phyloP scores from a whole-genome alignment of 352 stramenopile species.

The Phytopythium chamaehyphon region DNA sequence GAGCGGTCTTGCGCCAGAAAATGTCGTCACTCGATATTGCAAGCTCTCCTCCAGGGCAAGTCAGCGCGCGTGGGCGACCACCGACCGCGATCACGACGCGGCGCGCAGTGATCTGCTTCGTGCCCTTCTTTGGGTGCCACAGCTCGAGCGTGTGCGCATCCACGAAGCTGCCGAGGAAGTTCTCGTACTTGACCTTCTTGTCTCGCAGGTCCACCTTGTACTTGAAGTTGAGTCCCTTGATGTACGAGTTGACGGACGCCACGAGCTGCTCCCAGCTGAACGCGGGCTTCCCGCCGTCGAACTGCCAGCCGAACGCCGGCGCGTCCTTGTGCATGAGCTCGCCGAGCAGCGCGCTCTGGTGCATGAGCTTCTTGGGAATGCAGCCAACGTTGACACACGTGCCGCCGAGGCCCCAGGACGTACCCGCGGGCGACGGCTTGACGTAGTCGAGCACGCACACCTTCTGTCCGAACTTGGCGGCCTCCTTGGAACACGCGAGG shows the following conservation, averaged over 20 bases:
- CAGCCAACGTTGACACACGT: constrained; percentile 99
- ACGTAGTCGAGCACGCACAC: constrained; percentile 97
- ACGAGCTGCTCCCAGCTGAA: constrained; percentile 93
- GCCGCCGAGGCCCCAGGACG: constrained; percentile 91
- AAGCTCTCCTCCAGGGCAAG: constrained; percentile 89
- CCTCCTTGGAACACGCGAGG: constrained; percentile 95
- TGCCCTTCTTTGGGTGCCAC: constrained; percentile 86
- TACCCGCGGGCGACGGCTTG: constrained; percentile 85
- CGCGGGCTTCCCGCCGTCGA: constrained; percentile 8
- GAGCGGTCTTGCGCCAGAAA: constrained; percentile 79
- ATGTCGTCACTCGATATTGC: constrained; percentile 92
- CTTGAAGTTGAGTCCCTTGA: constrained; percentile 98
- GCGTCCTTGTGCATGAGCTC: constrained; percentile 87
- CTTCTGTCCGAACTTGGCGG: constrained; percentile 89
- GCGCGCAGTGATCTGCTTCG: constrained; percentile 88
- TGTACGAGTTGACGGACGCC: constrained; percentile 95
- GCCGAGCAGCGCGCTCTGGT: constrained; percentile 92
- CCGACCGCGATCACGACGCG: constrained; percentile 95
- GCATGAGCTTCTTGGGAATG: constrained; percentile 99
- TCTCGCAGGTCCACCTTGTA: constrained; percentile 96
- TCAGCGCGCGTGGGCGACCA: constrained; percentile 87
- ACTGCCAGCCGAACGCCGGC: constrained; percentile 86
- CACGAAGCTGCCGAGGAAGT: constrained; percentile 91
- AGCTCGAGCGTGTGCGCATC: constrained; percentile 92
- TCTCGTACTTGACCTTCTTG: constrained; percentile 94